Evolutionary conservation across 2,329 filamentous ascomycete species (phyloP).

Genomic region (Penicillium capsulatum): DNA sequence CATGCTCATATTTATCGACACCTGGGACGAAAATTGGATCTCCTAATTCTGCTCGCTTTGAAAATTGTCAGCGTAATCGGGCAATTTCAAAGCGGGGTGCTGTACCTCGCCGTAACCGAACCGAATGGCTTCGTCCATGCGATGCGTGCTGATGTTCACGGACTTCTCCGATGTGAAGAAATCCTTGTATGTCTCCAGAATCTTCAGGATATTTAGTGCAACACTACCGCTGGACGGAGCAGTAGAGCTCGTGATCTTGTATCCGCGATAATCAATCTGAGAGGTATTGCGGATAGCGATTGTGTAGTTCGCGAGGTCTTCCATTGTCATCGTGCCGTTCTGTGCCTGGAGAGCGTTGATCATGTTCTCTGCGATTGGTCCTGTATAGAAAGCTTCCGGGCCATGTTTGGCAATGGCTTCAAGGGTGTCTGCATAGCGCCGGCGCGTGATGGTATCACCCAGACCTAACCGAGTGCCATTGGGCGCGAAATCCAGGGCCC

Average conservation of each 20-base stretch:
- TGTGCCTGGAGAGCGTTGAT: constrained; percentile 62
- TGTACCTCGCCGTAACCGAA: constrained; percentile 74
- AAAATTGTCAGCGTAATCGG: constrained; percentile 9
- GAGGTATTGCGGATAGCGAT: constrained; percentile 61
- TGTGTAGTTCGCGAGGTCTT: constrained; percentile 71
- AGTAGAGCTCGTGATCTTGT: constrained; percentile 60
- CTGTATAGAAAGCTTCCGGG: constrained; percentile 68
- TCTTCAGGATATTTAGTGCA: constrained; percentile 72
- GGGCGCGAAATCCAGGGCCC: constrained; percentile 85
- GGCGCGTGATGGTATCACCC: constrained; percentile 74
- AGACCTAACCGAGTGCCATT: constrained; percentile 67
- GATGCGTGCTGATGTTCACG: constrained; percentile 69
- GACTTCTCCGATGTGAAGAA: constrained; percentile 54
- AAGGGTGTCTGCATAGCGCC: constrained; percentile 74
- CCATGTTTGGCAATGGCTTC: constrained; percentile 71
- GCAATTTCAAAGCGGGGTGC: not conserved
- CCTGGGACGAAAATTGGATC: constrained; percentile 71
- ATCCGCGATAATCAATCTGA: constrained; percentile 64
- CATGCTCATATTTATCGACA: constrained; percentile 59
- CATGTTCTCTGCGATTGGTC: constrained; percentile 67
- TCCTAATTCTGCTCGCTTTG: constrained; percentile 67
- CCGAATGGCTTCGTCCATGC: constrained; percentile 80
- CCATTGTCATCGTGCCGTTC: constrained; percentile 81
- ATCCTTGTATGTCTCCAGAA: constrained; percentile 68
- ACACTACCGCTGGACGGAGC: constrained; percentile 77